Evolutionary conservation across 2,329 filamentous ascomycete species (phyloP).

Genomic region (Colletotrichum orbiculare): DNA sequence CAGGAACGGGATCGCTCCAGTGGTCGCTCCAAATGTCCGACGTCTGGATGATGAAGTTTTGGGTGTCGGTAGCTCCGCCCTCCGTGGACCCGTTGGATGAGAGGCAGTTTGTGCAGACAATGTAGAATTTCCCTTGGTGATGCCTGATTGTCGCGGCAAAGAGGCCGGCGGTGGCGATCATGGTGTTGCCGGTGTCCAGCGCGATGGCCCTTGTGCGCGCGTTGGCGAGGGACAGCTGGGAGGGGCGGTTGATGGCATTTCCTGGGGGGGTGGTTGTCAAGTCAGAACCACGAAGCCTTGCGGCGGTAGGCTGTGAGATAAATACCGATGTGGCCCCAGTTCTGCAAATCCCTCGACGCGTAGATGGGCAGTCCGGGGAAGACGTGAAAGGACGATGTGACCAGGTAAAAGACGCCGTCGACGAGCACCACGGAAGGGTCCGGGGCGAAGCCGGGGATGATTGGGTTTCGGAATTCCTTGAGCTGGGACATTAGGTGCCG

Average conservation of each 20-base stretch:
- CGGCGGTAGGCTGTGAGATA: too few relatives aligned
- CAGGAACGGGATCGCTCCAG: constrained; percentile 40
- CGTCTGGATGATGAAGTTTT: constrained; percentile 37
- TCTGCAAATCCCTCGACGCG: constrained; percentile 45
- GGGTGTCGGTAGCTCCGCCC: constrained; percentile 15
- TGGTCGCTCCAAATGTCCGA: constrained; percentile 34
- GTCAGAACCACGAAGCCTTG: too few relatives aligned
- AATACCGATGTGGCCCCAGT: constrained; percentile 37
- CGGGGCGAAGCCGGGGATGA: constrained; percentile 45
- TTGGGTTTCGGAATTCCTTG: constrained; percentile 39
- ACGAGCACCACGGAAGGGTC: constrained; percentile 45
- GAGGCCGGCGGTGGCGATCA: constrained; percentile 18
- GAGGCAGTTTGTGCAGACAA: background rate
- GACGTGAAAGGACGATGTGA: constrained; percentile 70
- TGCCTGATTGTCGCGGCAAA: constrained; percentile 41
- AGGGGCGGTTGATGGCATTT: background rate
- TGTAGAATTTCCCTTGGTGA: constrained; percentile 39
- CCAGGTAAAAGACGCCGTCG: constrained; percentile 46
- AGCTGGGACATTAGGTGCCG: too few relatives aligned
- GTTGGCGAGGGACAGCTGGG: background rate
- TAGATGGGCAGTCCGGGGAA: constrained; percentile 63
- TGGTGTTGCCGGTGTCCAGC: too few relatives aligned
- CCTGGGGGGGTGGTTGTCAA: constrained; percentile 37
- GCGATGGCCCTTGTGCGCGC: constrained; percentile 35
- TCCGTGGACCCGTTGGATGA: constrained; percentile 35